These are phyloP conservation scores for Plasmodium gonderi DNA, from an alignment of 169 alveolate genomes.

Conservation along the genomic window DNA sequence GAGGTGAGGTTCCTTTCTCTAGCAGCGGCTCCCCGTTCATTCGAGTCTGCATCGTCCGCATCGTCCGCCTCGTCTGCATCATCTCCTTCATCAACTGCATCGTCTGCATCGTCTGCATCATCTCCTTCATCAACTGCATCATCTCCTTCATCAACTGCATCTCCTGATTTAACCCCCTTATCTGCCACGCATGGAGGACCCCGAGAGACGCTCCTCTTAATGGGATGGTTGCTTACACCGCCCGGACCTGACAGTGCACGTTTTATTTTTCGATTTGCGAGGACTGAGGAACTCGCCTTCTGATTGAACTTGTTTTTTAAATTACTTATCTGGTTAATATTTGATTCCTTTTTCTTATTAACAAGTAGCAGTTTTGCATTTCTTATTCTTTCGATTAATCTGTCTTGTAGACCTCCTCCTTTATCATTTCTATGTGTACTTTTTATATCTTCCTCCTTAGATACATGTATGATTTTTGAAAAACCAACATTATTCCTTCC, in stretches of 20 bases:
- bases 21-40: no score
- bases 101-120: neutral
- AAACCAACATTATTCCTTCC: neutral
- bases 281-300: neutral
- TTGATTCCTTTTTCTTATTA: neutral
- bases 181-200: neutral
- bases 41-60: neutral
- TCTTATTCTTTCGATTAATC: neutral
- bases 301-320: neutral
- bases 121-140: neutral
- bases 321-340: neutral
- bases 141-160: no score
- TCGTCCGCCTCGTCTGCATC: neutral
- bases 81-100: neutral
- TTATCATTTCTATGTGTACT: neutral
- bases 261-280: neutral
- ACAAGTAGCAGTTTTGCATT: neutral
- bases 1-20: no score
- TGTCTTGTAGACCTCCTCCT: neutral
- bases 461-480: no score
- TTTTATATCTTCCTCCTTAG: neutral
- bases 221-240: neutral
- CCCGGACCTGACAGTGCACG: neutral
- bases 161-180: no score
- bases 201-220: neutral